Evolutionary conservation across 306 rosid species (phyloP).

Genomic region (Rosa rugosa): DNA sequence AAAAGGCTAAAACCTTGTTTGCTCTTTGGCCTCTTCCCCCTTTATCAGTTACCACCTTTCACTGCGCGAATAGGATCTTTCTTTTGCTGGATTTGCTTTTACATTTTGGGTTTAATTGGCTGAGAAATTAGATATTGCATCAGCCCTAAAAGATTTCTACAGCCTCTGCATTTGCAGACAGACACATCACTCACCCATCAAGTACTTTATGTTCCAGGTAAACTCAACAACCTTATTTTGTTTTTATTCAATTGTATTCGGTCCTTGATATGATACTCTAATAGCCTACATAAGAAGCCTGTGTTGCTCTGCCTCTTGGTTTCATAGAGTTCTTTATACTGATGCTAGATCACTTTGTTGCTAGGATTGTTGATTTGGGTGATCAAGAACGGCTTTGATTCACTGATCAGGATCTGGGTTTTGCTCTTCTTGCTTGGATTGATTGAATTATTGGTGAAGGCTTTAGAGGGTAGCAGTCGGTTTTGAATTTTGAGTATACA

Average conservation of each 20-base stretch:
- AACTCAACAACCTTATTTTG: neutral
- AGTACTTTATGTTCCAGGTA: neutral
- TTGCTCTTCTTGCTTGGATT: conserved; percentile 22
- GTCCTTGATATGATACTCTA: conserved; percentile 30
- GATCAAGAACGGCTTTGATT: neutral
- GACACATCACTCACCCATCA: conserved; percentile 2
- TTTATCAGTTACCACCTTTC: neutral
- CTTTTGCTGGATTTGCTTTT: conserved; percentile 1
- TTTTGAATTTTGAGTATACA: conserved; percentile 25
- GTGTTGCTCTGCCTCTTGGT: neutral
- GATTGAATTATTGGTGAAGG: conserved; percentile 1
- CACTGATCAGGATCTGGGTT: conserved; percentile 33
- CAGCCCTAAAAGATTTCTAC: neutral
- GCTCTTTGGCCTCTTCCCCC: neutral
- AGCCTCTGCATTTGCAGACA: conserved; percentile 4
- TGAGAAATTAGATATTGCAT: neutral
- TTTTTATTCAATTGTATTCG: neutral
- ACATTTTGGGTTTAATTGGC: conserved; percentile 9
- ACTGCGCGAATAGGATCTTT: conserved; percentile 28
- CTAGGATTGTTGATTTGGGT: conserved; percentile 6
- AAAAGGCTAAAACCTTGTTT: no score
- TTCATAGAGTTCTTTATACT: conserved; percentile 8
- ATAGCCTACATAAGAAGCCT: neutral
- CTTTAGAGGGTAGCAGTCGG: conserved; percentile 10
- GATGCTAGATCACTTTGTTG: conserved; percentile 17